phyloP scores from a whole-genome alignment of 495 filamentous ascomycete genomes.

The Penicillium canariense region DNA sequence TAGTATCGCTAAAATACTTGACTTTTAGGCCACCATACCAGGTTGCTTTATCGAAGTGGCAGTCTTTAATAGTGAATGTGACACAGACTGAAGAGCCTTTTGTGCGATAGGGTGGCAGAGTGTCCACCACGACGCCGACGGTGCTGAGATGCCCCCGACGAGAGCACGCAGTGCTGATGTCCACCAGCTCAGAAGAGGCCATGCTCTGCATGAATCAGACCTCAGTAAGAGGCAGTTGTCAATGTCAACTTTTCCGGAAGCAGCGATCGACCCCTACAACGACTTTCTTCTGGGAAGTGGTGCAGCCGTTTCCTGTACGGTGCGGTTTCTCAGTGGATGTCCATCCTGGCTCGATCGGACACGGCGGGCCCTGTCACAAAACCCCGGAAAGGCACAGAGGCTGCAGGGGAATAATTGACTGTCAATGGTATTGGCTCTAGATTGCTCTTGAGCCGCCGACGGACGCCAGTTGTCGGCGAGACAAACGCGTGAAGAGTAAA shows the following conservation, averaged over 20 bases:
- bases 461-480: neutral
- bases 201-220: conserved; percentile 3
- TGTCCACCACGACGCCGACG: conserved; percentile 51
- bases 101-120: conserved; percentile 26
- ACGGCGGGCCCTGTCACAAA: neutral
- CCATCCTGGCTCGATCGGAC: conserved; percentile 2
- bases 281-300: neutral
- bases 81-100: conserved; percentile 36
- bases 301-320: neutral
- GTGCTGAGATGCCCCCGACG: conserved; percentile 34
- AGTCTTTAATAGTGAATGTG: conserved; percentile 52
- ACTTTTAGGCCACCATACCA: conserved; percentile 46
- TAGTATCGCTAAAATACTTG: conserved; percentile 47
- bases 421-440: neutral
- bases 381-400: neutral
- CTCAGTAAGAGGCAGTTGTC: neutral
- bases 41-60: conserved; percentile 27
- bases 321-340: conserved; percentile 1
- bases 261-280: neutral
- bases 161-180: conserved; percentile 36
- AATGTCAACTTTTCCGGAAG: neutral
- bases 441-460: neutral
- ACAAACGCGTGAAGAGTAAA: conserved; percentile 8
- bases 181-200: conserved; percentile 26
- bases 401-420: neutral